A percentile compares a stretch with the other conserved stretches of the same genome.
phyloP scores from a whole-genome alignment of 495 filamentous ascomycete species.

The Penicillium bialowiezense region DNA sequence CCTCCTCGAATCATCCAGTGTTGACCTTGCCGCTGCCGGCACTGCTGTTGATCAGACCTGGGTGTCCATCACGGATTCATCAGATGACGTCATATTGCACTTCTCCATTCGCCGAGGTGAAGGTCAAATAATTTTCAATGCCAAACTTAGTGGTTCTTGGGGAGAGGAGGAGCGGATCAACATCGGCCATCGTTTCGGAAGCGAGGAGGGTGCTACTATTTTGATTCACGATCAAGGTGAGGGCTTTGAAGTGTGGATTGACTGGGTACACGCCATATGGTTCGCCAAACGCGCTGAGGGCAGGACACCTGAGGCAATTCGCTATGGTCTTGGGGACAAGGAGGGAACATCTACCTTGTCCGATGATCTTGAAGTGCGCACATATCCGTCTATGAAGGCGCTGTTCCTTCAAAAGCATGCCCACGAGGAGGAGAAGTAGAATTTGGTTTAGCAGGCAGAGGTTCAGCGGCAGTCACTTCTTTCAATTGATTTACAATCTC shows the following conservation, averaged over 20 bases:
- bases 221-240: constrained; percentile 7
- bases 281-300: constrained; percentile 2
- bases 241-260: constrained; percentile 8
- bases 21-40: neutral
- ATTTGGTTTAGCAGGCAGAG: too few species aligned
- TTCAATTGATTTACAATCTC: too few species aligned
- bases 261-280: constrained; percentile 7
- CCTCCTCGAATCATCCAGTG: constrained; percentile 3
- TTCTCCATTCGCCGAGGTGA: constrained; percentile 6
- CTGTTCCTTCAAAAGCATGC: constrained; percentile 8
- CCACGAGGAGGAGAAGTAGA: too few species aligned
- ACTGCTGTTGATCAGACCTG: constrained; percentile 4
- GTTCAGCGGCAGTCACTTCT: too few species aligned
- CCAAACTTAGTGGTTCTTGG: constrained; percentile 2
- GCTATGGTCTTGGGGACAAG: neutral
- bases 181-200: neutral
- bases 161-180: constrained; percentile 2
- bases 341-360: neutral
- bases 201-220: constrained; percentile 5
- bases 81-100: constrained; percentile 1
- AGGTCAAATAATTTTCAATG: constrained; percentile 5
- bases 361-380: constrained; percentile 5
- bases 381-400: constrained; percentile 8
- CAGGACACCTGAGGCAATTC: neutral
- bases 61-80: neutral